Conservation (phyloP, 495 filamentous ascomycete genomes). For the Hyaloscypha variabilis region DNA sequence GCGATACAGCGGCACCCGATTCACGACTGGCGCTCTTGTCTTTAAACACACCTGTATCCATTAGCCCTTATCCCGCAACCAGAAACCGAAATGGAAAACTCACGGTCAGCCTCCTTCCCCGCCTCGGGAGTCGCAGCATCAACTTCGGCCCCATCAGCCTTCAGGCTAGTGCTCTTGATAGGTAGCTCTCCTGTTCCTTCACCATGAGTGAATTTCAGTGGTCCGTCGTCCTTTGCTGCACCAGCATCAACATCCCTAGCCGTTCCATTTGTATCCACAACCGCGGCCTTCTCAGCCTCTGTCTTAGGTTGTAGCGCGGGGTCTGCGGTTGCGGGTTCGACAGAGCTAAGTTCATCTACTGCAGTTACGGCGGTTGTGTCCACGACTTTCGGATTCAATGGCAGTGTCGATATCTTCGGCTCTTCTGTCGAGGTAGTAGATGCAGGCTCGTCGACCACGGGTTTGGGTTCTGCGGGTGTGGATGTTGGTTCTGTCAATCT, state of each 20-base stretch:
- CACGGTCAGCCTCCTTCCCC: slow-evolving; percentile 66
- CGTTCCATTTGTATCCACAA: slow-evolving; percentile 12
- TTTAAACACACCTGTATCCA: slow-evolving; percentile 22
- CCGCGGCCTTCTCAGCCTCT: slow-evolving; percentile 18
- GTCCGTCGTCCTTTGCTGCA: slow-evolving; percentile 28
- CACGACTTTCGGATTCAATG: not conserved
- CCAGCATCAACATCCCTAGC: slow-evolving; percentile 26
- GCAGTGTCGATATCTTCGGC: no score
- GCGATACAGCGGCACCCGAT: not conserved
- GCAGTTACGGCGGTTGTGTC: not conserved
- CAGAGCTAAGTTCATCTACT: not conserved
- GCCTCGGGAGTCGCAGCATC: slow-evolving; percentile 64
- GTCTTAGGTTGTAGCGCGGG: slow-evolving; percentile 25
- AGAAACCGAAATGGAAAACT: slow-evolving; percentile 33
- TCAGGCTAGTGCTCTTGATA: slow-evolving; percentile 54
- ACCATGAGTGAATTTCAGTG: slow-evolving; percentile 40
- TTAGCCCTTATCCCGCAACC: slow-evolving; percentile 2
- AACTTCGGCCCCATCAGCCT: slow-evolving; percentile 59
- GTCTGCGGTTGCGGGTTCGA: not conserved
- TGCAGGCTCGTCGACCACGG: not conserved
- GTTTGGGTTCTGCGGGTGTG: not conserved
- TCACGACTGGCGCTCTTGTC: slow-evolving; percentile 17
- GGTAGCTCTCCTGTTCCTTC: slow-evolving; percentile 56
- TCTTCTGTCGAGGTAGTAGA: not conserved
- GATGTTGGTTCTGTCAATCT: not conserved